Base-by-base conservation (phyloP, 2,329 filamentous ascomycete species). In the Neophaeococcomyces aloes region DNA sequence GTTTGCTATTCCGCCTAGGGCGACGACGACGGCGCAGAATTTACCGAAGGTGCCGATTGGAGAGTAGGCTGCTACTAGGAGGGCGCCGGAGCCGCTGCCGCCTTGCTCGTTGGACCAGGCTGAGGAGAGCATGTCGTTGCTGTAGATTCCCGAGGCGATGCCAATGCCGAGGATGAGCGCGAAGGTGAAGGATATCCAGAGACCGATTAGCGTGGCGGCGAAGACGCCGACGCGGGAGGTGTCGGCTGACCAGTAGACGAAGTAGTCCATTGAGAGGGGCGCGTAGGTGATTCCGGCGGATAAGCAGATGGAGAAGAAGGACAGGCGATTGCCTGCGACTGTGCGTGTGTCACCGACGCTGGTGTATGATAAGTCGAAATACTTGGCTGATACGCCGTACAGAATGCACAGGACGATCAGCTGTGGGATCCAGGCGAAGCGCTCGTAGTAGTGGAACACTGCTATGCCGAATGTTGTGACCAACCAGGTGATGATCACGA, bases 391-490 rank as follows among this genome's bases (percentile, higher is more conserved):
- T 2, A 74, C 71, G 2, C 79, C 80, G 30, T 75, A 74, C 0
- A 83, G 64, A 25, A 82, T 72, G 44, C 73, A 74, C 3, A 81
- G 59, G 3, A 79, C 72, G 3, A 79, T 63, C 1, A 79, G 56
- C 53, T 80, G 76, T 0, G 79, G 79, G 0, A 82, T 61, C 69
- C 78, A 82, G 1, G 78, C 76, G 55, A 59, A 75, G 57, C 79
- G 70, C 62, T 83, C 79, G 57, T 83, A 85, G 42, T 72, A 68
- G 55, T 84, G 79, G 58, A 85, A 82, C 34, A 78, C 64, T 42
- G 69, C 71, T 56, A 83, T 82, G 0, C 80, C 81, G 56, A 83
- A 82, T 0, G 76, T 78, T 1, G 78, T 78, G 32, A 84, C 70
- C 2, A 68, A 62, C 74, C 76, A 81, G 23, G 73, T 74, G 29